These are phyloP conservation scores for Parascedosporium putredinis DNA, from an alignment of 2,329 filamentous ascomycete genomes.

Conservation along the genomic window DNA sequence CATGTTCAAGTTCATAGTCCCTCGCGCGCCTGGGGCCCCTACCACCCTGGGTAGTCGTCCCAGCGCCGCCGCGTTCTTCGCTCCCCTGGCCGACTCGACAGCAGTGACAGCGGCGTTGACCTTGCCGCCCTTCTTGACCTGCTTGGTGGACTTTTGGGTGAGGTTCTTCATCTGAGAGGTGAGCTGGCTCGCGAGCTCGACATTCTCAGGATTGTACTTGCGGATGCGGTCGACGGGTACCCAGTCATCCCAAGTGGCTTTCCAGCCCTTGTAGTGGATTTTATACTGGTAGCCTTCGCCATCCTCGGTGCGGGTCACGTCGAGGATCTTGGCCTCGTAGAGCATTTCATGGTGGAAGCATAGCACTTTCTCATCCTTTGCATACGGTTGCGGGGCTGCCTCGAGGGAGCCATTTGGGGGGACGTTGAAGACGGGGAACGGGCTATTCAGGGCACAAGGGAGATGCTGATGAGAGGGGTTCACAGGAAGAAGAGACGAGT, in stretches of 20 bases:
- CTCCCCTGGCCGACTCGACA: slow-evolving; percentile 65
- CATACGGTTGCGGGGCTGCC: slow-evolving; percentile 37
- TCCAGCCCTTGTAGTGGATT: slow-evolving; percentile 99
- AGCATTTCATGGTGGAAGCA: slow-evolving; percentile 97
- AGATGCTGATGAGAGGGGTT: background rate
- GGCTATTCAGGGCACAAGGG: too few relatives aligned
- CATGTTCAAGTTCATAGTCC: slow-evolving; percentile 76
- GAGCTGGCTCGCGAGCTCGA: slow-evolving; percentile 70
- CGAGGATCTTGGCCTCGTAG: slow-evolving; percentile 93
- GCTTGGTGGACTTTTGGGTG: slow-evolving; percentile 33
- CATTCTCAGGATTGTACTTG: slow-evolving; percentile 91
- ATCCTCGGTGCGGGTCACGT: slow-evolving; percentile 60
- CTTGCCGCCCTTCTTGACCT: slow-evolving; percentile 42
- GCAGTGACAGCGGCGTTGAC: slow-evolving; percentile 42
- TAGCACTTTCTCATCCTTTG: slow-evolving; percentile 84
- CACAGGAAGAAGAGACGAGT: background rate
- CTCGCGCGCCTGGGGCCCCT: slow-evolving; percentile 64
- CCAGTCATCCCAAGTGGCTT: slow-evolving; percentile 99
- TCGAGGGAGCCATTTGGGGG: slow-evolving; percentile 35
- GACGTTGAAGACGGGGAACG: slow-evolving; percentile 44
- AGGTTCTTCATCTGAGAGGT: slow-evolving; percentile 56
- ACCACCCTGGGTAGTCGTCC: slow-evolving; percentile 44
- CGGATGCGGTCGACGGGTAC: slow-evolving; percentile 86
- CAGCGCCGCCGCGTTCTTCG: slow-evolving; percentile 54
- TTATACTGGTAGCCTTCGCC: slow-evolving; percentile 71